A percentile compares a stretch with the other conserved stretches of the same genome.
These are phyloP conservation scores for Boletellus sp. DNA, from an alignment of 768 basidiomycete species.

Conservation along the genomic window DNA sequence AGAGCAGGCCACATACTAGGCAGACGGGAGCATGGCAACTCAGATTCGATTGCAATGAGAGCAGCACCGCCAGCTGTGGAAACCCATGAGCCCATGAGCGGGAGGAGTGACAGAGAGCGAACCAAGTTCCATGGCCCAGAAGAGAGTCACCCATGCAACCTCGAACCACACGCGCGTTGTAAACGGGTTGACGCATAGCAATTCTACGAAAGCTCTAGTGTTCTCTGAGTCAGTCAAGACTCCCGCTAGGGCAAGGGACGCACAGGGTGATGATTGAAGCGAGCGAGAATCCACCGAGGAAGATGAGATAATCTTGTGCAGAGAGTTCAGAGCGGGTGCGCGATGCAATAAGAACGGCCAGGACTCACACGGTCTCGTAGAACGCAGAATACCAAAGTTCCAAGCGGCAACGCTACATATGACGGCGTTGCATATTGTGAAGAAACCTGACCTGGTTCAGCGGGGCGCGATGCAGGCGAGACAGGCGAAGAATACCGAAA, in stretches of 20 bases:
- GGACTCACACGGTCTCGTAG: constrained; percentile 39
- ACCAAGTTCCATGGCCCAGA: constrained; percentile 62
- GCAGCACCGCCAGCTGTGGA: constrained; percentile 50
- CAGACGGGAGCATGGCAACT: constrained; percentile 32
- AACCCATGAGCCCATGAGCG: constrained; percentile 5
- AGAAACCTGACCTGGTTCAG: constrained; percentile 41
- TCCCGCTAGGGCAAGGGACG: constrained; percentile 18
- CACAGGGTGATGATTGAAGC: constrained; percentile 57
- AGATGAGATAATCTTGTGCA: constrained; percentile 56
- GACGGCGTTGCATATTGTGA: constrained; percentile 63
- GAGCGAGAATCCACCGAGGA: constrained; percentile 57
- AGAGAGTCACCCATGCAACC: constrained; percentile 54
- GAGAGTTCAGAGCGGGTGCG: constrained; percentile 5
- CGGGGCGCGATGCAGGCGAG: background rate
- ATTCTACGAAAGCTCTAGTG: constrained; percentile 53
- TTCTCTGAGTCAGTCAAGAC: constrained; percentile 1
- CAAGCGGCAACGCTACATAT: constrained; percentile 64
- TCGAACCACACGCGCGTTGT: constrained; percentile 72
- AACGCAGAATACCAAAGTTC: constrained; percentile 54
- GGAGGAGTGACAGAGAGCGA: constrained; percentile 17
- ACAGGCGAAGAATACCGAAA: constrained; percentile 43
- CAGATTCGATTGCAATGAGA: constrained; percentile 39
- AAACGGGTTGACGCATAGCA: constrained; percentile 47
- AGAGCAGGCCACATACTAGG: constrained; percentile 23
- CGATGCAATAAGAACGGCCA: background rate